Evolutionary conservation across 345 rosid genomes (phyloP).

Genomic region (Rhizophora mangle): DNA sequence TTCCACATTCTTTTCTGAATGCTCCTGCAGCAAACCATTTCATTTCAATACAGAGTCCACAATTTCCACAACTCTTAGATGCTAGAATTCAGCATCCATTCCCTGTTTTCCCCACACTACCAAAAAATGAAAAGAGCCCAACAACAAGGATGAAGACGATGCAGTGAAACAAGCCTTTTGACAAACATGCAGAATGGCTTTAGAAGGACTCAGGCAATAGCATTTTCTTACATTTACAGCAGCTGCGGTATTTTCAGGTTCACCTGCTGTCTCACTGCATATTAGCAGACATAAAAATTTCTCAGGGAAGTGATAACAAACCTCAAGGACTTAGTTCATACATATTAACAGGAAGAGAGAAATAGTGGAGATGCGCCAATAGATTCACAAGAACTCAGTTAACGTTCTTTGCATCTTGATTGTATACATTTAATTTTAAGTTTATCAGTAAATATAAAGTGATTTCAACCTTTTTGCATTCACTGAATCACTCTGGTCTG

Average conservation of each 20-base stretch:
- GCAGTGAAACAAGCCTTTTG: background rate
- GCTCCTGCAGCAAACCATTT: slow-evolving; percentile 36
- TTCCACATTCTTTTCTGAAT: slow-evolving; percentile 36
- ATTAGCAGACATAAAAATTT: slow-evolving; percentile 23
- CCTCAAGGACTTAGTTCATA: background rate
- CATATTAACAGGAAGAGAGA: slow-evolving; percentile 25
- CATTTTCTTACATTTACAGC: slow-evolving; percentile 43
- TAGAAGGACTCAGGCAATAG: background rate
- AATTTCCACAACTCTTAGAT: too few species aligned
- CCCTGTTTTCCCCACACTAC: background rate
- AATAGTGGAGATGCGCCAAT: slow-evolving; percentile 8
- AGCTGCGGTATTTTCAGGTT: slow-evolving; percentile 34
- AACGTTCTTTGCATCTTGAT: slow-evolving; percentile 1
- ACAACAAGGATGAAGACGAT: background rate
- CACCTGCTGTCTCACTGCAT: slow-evolving; percentile 47
- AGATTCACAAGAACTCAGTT: background rate
- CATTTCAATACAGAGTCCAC: background rate
- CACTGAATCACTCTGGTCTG: slow-evolving; percentile 33
- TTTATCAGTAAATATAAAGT: background rate
- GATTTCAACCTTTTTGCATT: slow-evolving; percentile 46
- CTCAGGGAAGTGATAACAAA: background rate
- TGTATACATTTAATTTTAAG: too few species aligned
- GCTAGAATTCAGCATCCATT: background rate
- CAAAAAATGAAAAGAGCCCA: too few species aligned
- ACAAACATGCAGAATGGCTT: background rate